Conservation (phyloP, 805 yeast species). For the Lipomyces yamanashiensis region DNA sequence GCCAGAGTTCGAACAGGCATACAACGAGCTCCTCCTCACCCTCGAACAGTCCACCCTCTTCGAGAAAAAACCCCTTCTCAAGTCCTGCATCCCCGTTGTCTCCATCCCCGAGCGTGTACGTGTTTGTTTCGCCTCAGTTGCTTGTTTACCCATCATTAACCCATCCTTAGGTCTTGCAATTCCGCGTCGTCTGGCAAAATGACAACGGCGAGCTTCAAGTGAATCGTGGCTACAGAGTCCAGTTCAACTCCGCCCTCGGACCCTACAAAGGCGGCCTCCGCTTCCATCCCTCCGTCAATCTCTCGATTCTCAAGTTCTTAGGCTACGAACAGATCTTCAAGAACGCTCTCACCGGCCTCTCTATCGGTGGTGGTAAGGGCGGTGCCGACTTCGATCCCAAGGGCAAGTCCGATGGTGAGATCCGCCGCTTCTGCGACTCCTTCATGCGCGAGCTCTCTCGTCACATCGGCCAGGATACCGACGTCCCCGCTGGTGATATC, state of each 20-base stretch:
- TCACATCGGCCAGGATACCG: constrained; percentile 96
- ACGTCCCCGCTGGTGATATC: constrained; percentile 99
- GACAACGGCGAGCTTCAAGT: constrained; percentile 90
- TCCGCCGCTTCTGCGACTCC: constrained; percentile 93
- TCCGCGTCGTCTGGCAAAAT: constrained; percentile 98
- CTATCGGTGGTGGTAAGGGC: constrained; percentile 99
- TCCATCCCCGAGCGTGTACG: constrained; percentile 86
- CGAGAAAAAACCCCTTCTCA: constrained; percentile 85
- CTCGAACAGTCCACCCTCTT: constrained; percentile 90
- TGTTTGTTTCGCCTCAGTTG: neutral
- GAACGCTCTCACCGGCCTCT: constrained; percentile 94
- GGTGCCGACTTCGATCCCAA: constrained; percentile 98
- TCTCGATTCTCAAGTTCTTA: constrained; percentile 91
- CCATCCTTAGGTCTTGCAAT: constrained; percentile 63
- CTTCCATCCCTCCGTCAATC: constrained; percentile 95
- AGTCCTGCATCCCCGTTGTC: constrained; percentile 84
- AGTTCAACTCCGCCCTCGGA: constrained; percentile 96
- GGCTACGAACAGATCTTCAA: constrained; percentile 99
- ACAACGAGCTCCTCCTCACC: constrained; percentile 87
- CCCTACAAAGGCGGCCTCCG: constrained; percentile 99
- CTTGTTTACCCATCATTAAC: neutral
- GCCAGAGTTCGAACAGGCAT: constrained; percentile 99
- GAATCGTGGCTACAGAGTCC: constrained; percentile 97
- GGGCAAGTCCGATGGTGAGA: constrained; percentile 89
- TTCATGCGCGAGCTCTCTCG: constrained; percentile 95